Base-by-base conservation (phyloP, 2,329 filamentous ascomycete genomes). In the Monilinia laxa region DNA sequence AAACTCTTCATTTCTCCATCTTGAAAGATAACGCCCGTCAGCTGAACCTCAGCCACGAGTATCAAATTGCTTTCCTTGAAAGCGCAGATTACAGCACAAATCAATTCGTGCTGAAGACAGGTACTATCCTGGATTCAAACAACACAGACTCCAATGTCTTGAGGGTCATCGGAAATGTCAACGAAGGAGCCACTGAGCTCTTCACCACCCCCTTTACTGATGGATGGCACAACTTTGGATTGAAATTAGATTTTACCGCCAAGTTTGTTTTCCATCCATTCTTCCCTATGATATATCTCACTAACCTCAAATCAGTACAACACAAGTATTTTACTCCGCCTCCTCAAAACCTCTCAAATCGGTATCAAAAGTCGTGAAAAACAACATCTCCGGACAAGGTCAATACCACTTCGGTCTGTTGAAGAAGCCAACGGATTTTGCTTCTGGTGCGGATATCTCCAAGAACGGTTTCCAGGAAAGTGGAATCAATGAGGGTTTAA, bases 401-500 rank as follows among this genome's bases (percentile, higher is more conserved):
- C 85, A 88, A 74, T 87, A 82, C 75, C 86, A 89, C 74, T 82
- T 88, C 62, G 86, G 86, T 47, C 74, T 87, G 1, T 78, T 89
- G 67, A 88, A 88, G 81, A 88, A 87, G 79, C 81, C 83, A 7
- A 72, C 70, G 9, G 70, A 73, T n/a, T 68, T 68, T 16, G 82
- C 64, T 70, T 81, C 85, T 71, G 42, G 40, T 20, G 53, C 25
- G 18, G 62, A 65, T 49, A 78, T 84, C 51, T 79, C 79, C 55
- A 81, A 80, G 73, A 73, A 79, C 51, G 84, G 82, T 6, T 80
- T 78, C 70, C 84, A 86, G 73, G 77, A 79, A 68, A 70, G 76
- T 12, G 79, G 77, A 31, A 81, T 85, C 66, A 74, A 84, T 71
- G 84, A 86, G 74, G 83, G 83, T 2, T 71, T 85, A 51, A 78